Base-by-base conservation (phyloP, 2,329 filamentous ascomycete species). In the Fusarium irregulare region DNA sequence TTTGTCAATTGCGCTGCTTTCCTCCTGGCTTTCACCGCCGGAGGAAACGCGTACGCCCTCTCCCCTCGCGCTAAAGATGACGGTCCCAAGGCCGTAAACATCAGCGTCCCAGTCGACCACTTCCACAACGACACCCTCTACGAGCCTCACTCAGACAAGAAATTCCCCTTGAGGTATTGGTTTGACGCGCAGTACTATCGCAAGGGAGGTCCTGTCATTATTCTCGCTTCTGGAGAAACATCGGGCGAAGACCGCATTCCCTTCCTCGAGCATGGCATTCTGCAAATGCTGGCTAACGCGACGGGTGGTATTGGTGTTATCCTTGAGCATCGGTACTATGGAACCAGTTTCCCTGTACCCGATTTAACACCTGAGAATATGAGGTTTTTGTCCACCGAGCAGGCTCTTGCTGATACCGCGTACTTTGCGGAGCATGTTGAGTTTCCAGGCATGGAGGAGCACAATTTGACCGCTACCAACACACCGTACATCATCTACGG, bases 321-420 rank as follows among this genome's bases (percentile, higher is more conserved):
- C 48, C 85, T 97, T 4, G 93, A 97, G 81, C 93, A 97, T 76
- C 88, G 93, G 30, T 97, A 97, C 83, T 97, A 97, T 76, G 93
- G 93, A 59, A 85, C 84, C 14, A 94, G 92, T 76, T 89, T 91
- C 57, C 93, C 93, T 0, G 87, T 88, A 0, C 78, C 84, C 2
- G 86, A 94, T 74, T 83, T 95, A 44, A 84, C 80, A 72, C 90
- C 88, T 0, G 82, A 92, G 76, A 94, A 88, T 72, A 80, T 97
- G 68, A 90, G 93, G 4, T 97, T 96, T 82, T 82, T 97, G 75
- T 91, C 92, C 1, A 96, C 93, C 0, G 92, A 94, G 72, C 93
- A 97, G 78, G 89, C 93, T 0, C 78, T 97, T 41, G 93, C 93
- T 10, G 93, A 97, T 77, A 89, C 90, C 45, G 92, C 89, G 3